Conservation (phyloP, 805 yeast genomes). For the Candida vaughaniae region DNA sequence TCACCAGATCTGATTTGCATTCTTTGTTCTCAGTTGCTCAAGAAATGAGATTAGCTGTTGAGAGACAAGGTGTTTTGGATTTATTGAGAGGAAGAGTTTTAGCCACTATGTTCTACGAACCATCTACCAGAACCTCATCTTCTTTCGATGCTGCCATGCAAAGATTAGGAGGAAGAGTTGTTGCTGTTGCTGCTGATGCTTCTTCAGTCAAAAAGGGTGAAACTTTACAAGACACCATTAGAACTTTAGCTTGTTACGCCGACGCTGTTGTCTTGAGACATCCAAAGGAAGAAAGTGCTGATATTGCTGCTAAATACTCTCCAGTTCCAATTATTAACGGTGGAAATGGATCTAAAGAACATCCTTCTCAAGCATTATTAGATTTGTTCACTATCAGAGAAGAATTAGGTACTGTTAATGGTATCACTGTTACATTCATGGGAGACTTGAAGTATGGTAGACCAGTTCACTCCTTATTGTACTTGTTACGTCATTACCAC, state of each 20-base stretch:
- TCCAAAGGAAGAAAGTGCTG: slow-evolving; percentile 89
- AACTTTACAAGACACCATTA: slow-evolving; percentile 92
- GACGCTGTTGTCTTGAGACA: slow-evolving; percentile 98
- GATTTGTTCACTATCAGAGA: slow-evolving; percentile 98
- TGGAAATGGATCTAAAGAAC: slow-evolving; percentile 97
- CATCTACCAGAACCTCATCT: slow-evolving; percentile 94
- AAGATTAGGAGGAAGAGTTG: slow-evolving; percentile 97
- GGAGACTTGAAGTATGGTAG: slow-evolving; percentile 98
- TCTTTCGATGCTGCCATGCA: slow-evolving; percentile 99
- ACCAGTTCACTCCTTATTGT: slow-evolving; percentile 95
- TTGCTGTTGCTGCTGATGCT: slow-evolving; percentile 76
- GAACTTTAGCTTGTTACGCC: slow-evolving; percentile 91
- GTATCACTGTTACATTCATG: slow-evolving; percentile 97
- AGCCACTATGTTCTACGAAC: slow-evolving; percentile 96
- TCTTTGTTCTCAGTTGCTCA: slow-evolving; percentile 94
- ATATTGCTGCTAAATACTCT: slow-evolving; percentile 91
- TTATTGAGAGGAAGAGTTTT: slow-evolving; percentile 85
- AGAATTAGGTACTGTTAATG: slow-evolving; percentile 97
- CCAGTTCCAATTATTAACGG: slow-evolving; percentile 97
- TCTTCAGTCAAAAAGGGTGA: slow-evolving; percentile 99
- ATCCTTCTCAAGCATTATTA: slow-evolving; percentile 97
- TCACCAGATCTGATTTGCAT: slow-evolving; percentile 86
- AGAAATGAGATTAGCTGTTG: slow-evolving; percentile 95
- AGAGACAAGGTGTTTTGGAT: slow-evolving; percentile 92
- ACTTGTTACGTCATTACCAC: slow-evolving; percentile 86